Base-by-base conservation (phyloP, 257 asterid genomes). In the Ligustrum vulgare region DNA sequence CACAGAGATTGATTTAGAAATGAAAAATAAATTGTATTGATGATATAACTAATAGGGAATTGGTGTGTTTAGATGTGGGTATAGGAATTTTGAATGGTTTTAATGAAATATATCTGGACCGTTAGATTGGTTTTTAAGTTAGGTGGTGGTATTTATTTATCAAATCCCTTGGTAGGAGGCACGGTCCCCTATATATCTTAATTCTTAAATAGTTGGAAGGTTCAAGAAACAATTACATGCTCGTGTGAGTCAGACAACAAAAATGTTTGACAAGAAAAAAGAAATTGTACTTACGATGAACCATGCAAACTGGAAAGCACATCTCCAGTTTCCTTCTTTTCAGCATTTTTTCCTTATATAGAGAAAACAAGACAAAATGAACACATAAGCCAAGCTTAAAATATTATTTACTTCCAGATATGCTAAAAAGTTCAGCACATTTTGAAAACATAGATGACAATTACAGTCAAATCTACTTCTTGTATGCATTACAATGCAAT, bases 291-390 rank as follows among this genome's bases (percentile, higher is more conserved):
- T 91, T 81, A 95, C 99, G 98, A 86, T 80, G 98, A 90, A 78
- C 94, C 93, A 86, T 91, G 97, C 84, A 93, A 80, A 85, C 89
- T 74, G 67, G 97, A 80, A 77, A 88, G 94, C 90, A 87, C 74
- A 71, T 91, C 97, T 36, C 85, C 90, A 9, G 99, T 79, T 72
- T 95, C 99, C 65, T 91, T 95, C 84, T 91, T 93, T 78, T 95
- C 98, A 18, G 77, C 80, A n/a, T 84, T 86, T 85, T 88, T 91
- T 69, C 97, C 99, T 95, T 75, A 10, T 47, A 78, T 34, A 81
- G 23, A 71, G 67, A 70, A 78, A 70, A 78, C 58, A 60, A 70
- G 75, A 72, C 67, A 74, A 79, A 67, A 20, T 28, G 31, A 11
- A 77, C 77, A 49, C 76, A 78, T 51, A 74, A 58, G 56, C 62